Evolutionary conservation across 2,329 filamentous ascomycete species (phyloP).

Genomic region (Bipolaris gigantea): DNA sequence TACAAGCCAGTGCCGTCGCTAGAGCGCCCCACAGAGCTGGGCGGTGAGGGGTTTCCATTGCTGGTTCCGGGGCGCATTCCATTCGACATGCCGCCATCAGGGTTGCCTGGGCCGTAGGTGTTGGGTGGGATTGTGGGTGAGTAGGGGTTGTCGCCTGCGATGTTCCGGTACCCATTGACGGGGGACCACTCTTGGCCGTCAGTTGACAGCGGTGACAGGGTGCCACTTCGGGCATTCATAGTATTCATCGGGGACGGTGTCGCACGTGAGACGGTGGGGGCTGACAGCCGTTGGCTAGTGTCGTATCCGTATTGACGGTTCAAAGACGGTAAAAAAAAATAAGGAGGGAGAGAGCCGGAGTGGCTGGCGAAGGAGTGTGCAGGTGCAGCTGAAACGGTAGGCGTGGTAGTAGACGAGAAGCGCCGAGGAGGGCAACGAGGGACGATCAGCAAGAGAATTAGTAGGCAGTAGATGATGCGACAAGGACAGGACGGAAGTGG

Average conservation of each 20-base stretch:
- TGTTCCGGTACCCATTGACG: constrained; percentile 44
- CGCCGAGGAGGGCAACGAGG: constrained; percentile 16
- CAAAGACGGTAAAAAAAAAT: constrained; percentile 9
- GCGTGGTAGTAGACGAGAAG: constrained; percentile 17
- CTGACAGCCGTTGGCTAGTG: constrained; percentile 26
- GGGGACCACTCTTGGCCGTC: constrained; percentile 48
- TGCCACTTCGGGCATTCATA: constrained; percentile 46
- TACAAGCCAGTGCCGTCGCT: constrained; percentile 76
- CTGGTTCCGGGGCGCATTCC: constrained; percentile 49
- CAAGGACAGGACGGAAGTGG: background rate
- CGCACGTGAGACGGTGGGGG: constrained; percentile 29
- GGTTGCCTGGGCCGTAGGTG: constrained; percentile 39
- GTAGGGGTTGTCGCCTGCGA: constrained; percentile 44
- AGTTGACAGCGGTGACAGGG: constrained; percentile 46
- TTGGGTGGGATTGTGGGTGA: constrained; percentile 42
- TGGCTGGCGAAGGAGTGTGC: constrained; percentile 7
- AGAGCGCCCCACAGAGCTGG: constrained; percentile 82
- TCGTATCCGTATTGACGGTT: constrained; percentile 13
- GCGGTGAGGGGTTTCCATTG: constrained; percentile 72
- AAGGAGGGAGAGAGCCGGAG: background rate
- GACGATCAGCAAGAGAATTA: constrained; percentile 22
- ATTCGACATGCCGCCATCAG: constrained; percentile 55
- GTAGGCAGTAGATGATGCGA: background rate
- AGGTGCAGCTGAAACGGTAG: constrained; percentile 20
- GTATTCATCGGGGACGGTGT: constrained; percentile 13